Percentiles rank a stretch among this genome's conserved stretches.
phyloP scores from a whole-genome alignment of 371 early-diverging fungal genomes.

The Apophysomyces trapeziformis region DNA sequence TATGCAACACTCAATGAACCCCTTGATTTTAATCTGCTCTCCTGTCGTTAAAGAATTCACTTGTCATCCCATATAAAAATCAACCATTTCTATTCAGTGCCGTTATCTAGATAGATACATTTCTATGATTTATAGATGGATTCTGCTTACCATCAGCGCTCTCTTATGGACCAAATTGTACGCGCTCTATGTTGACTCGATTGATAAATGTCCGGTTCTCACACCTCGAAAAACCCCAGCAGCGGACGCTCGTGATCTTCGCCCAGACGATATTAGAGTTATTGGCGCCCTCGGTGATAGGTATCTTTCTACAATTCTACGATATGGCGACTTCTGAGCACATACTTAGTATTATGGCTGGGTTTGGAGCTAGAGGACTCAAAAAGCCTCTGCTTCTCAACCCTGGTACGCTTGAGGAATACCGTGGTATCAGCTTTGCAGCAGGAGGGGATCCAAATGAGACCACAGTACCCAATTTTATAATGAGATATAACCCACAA shows the following conservation, averaged over 20 bases:
- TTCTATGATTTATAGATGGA: background rate
- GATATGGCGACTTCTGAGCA: background rate
- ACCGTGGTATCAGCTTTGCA: slow-evolving; percentile 35
- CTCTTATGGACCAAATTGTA: background rate
- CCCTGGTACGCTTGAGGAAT: slow-evolving; percentile 26
- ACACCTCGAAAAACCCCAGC: slow-evolving; percentile 4
- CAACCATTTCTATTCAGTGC: background rate
- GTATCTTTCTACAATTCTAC: slow-evolving; percentile 13
- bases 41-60: background rate
- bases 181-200: background rate
- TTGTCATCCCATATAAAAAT: no score
- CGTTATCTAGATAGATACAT: background rate
- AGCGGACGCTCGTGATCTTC: slow-evolving; percentile 21
- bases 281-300: slow-evolving; percentile 37
- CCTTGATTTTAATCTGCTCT: slow-evolving; percentile 6
- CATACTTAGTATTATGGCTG: slow-evolving; percentile 34
- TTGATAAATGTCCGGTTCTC: slow-evolving; percentile 9
- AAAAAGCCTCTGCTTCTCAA: slow-evolving; percentile 19
- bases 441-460: slow-evolving; percentile 42
- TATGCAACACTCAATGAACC: background rate
- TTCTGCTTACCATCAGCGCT: background rate
- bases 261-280: slow-evolving; percentile 23
- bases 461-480: slow-evolving; percentile 31
- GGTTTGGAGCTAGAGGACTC: slow-evolving; percentile 32
- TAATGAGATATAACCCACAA: slow-evolving; percentile 28